A percentile compares a stretch with the other conserved stretches of the same genome.
phyloP scores from a whole-genome alignment of 768 basidiomycete genomes.

The Pleurotus eryngii region DNA sequence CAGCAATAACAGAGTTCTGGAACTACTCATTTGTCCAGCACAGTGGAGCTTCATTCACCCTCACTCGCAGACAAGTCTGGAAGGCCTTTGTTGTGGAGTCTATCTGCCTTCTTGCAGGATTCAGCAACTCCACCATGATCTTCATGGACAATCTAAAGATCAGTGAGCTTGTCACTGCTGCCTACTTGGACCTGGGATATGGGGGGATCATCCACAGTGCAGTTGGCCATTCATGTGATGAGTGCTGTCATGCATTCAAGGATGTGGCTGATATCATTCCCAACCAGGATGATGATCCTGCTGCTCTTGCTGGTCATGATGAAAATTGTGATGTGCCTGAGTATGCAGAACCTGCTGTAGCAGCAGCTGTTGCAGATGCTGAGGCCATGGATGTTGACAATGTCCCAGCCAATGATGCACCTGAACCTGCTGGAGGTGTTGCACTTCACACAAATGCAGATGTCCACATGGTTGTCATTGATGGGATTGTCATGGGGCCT shows the following conservation, averaged over 20 bases:
- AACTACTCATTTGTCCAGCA: conserved; percentile 9
- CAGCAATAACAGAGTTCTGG: conserved; percentile 14
- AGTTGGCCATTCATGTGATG: conserved; percentile 6
- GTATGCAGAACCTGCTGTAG: no score
- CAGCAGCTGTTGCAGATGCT: no score
- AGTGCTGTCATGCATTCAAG: conserved; percentile 10
- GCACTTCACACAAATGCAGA: not conserved
- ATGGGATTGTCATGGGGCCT: conserved; percentile 14
- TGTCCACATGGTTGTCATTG: conserved; percentile 11
- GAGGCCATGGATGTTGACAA: no score
- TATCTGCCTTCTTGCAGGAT: conserved; percentile 11
- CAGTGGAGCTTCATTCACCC: not conserved
- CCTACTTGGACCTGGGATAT: conserved; percentile 4
- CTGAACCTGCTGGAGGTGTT: not conserved
- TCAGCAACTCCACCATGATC: not conserved
- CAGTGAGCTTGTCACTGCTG: conserved; percentile 4
- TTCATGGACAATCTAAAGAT: conserved; percentile 7
- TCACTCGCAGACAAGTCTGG: conserved; percentile 15
- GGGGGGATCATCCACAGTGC: conserved; percentile 8
- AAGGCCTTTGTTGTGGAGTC: conserved; percentile 19
- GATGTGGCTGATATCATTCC: conserved; percentile 4
- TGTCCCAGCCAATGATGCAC: not conserved
- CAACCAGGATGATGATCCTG: not conserved
- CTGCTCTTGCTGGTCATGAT: conserved; percentile 7
- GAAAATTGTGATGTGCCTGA: not conserved